Percentiles rank a stretch among this genome's conserved stretches.
phyloP scores from a whole-genome alignment of 73 alveolate species.

The Stentor roeselii region DNA sequence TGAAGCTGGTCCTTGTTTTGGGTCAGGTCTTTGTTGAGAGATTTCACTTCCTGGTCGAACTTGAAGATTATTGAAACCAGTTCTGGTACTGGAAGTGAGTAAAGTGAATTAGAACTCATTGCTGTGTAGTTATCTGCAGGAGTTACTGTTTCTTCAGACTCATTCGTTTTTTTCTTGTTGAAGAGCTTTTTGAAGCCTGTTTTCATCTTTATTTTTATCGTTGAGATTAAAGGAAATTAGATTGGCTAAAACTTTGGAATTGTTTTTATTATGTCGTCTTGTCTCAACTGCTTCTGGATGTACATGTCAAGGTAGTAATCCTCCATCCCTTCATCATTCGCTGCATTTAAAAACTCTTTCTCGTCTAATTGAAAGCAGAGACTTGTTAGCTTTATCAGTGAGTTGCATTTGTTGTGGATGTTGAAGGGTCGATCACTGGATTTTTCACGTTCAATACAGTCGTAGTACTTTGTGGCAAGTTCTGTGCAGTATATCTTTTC shows the following conservation, averaged over 20 bases:
- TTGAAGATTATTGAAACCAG: constrained; percentile 5
- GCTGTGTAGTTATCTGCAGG: constrained; percentile 1
- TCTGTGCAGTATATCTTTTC: background rate
- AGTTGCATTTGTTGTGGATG: background rate
- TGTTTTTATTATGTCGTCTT: too few species aligned
- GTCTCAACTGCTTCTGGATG: background rate
- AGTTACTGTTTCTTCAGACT: background rate
- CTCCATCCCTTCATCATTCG: background rate
- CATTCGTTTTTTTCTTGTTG: background rate
- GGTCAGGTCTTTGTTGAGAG: background rate
- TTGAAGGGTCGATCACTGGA: too few species aligned
- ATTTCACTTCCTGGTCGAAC: background rate
- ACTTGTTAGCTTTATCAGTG: background rate
- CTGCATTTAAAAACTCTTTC: background rate
- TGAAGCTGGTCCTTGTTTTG: background rate
- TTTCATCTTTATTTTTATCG: too few species aligned
- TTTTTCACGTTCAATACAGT: background rate
- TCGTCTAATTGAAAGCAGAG: background rate
- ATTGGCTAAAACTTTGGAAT: too few species aligned
- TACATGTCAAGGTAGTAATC: background rate
- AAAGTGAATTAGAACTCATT: background rate
- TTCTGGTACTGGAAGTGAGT: background rate
- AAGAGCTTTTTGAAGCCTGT: constrained; percentile 12
- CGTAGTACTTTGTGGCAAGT: background rate
- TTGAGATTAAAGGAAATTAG: too few species aligned